Evolutionary conservation across 305 asterid genomes (phyloP).

Genomic region (Plantago rigida): DNA sequence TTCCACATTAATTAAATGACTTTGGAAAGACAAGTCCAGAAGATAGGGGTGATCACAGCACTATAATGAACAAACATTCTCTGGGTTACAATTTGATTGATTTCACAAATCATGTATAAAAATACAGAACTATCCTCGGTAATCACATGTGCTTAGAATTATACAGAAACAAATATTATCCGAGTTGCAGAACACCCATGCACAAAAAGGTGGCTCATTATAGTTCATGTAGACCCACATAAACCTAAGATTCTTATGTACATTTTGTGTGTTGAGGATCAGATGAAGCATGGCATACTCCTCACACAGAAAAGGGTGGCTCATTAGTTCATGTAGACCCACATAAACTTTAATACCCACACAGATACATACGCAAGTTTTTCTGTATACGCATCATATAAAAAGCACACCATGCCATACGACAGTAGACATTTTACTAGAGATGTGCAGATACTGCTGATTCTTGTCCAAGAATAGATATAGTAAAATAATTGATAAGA

Average conservation of each 20-base stretch:
- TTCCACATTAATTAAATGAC: slow-evolving; percentile 32
- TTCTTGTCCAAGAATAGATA: slow-evolving; percentile 4
- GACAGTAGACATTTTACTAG: neutral
- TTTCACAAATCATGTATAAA: slow-evolving; percentile 19
- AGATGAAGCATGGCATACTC: neutral
- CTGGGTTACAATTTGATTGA: slow-evolving; percentile 23
- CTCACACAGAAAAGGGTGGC: neutral
- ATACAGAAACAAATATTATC: too few relatives aligned
- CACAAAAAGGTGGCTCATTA: neutral
- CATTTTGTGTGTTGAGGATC: too few relatives aligned
- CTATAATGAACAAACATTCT: slow-evolving; percentile 38
- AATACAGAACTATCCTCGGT: too few relatives aligned
- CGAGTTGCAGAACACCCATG: too few relatives aligned
- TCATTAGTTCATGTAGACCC: neutral
- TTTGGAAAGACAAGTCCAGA: slow-evolving; percentile 46
- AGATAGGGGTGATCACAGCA: slow-evolving; percentile 86
- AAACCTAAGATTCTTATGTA: too few relatives aligned
- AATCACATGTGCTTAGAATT: too few relatives aligned
- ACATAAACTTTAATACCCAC: neutral
- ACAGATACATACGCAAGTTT: neutral
- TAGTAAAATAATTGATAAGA: slow-evolving; percentile 21
- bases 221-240: neutral
- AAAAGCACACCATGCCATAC: too few relatives aligned
- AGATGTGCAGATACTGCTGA: neutral
- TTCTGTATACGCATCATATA: too few relatives aligned